Evolutionary conservation across 2,329 filamentous ascomycete genomes (phyloP), one percentile per base, ranked within the genome.

Genomic region (Colletotrichum trifolii): DNA sequence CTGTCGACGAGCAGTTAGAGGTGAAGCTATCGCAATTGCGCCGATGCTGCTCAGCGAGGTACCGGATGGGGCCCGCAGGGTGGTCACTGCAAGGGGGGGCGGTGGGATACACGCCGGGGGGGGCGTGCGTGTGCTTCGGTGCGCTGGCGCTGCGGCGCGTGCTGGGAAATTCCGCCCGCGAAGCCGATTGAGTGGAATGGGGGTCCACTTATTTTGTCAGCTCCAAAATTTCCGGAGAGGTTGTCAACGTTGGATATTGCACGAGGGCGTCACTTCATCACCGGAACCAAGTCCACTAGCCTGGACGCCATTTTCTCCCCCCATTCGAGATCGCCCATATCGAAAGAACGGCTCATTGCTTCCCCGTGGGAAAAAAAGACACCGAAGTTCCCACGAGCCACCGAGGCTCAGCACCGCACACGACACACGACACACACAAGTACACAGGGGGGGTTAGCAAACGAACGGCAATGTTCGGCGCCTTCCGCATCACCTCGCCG

Each of bases 401-500:
- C 12, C 36, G 40, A 49, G 25, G 7, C 48, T 47, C 17, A 40
- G 6, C 40, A 38, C 35, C 49, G 17, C 38, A 15, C 12, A 25
- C 53, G 49, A 42, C 42, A 47, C 53, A n/a, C 38, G 45, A 55
- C 39, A 52, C 35, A 38, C 34, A 15, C 49, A 36, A 9, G 10
- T 57, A 66, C 61, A 45, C 69, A 25, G 25, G 25, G 25, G 25
- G 25, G 3, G 25, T 4, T 1, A 25, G 25, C 25, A 25, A 25
- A 4, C 4, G 4, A 25, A 25, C 4, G 25, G 25, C 25, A 25
- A 97, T 97, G 94, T 95, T 94, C 78, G 91, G 91, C 74, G 85
- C 91, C 71, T 93, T 97, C 82, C 91, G 91, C 81, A 84, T 91
- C 71, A 94, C 93, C 48, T 91, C 89, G 69, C 83, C 91, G 64